Conservation (phyloP, 2,329 filamentous ascomycete species). For the Penicillium crustosum region DNA sequence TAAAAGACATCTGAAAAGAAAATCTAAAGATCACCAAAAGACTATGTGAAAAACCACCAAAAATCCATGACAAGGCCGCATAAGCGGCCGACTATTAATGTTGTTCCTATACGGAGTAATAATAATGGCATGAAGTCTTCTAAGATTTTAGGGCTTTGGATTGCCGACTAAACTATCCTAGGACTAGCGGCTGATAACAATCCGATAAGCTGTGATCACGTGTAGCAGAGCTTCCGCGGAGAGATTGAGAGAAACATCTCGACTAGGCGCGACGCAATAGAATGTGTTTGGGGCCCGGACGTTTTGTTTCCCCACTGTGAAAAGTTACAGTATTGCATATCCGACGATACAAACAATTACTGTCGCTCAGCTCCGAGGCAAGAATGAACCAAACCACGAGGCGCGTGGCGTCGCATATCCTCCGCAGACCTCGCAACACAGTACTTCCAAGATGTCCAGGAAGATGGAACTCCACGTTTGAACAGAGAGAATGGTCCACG, state of each 20-base stretch:
- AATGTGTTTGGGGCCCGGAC: background rate
- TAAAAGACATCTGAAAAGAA: too few relatives aligned
- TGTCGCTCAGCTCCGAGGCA: background rate
- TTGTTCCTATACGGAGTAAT: too few relatives aligned
- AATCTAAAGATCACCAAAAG: too few relatives aligned
- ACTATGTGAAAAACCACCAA: too few relatives aligned
- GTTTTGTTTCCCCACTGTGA: background rate
- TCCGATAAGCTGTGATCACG: slow-evolving; percentile 26
- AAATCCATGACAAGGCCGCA: too few relatives aligned
- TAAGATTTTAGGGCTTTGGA: background rate
- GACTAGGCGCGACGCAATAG: background rate
- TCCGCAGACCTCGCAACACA: slow-evolving; percentile 23
- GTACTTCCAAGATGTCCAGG: slow-evolving; percentile 16
- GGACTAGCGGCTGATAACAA: background rate
- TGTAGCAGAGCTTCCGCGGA: slow-evolving; percentile 30
- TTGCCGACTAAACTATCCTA: background rate
- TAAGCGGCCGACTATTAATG: too few relatives aligned
- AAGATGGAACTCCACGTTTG: slow-evolving; percentile 38
- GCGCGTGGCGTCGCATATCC: slow-evolving; percentile 30
- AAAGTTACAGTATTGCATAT: rapidly evolving
- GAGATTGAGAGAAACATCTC: slow-evolving; percentile 20
- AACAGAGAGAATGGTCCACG: slow-evolving; percentile 76
- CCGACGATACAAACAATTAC: background rate
- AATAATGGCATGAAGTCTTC: too few relatives aligned
- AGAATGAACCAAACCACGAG: slow-evolving; percentile 33